Evolutionary conservation across 1,284 basidiomycete genomes (phyloP), one percentile per base, ranked within the genome.

Genomic region (Melampsora larici-populina): DNA sequence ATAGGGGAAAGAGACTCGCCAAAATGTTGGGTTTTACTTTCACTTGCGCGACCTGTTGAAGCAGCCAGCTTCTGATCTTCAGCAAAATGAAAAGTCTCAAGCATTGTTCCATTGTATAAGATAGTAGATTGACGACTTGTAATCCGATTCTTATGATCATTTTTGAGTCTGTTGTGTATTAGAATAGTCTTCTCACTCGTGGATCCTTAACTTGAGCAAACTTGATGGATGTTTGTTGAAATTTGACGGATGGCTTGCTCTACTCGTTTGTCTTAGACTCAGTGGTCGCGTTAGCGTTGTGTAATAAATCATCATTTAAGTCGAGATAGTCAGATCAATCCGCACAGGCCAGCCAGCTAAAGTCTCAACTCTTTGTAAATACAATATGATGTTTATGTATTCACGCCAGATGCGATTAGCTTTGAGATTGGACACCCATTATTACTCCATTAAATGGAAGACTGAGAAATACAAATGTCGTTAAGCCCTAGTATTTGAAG

Each of bases 21-120:
- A 26, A 48, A 69, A 58, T 18, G 36, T 7, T 36, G 18, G 18
- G 31, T 64, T 70, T 77, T 69, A 24, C 48, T 48, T 9, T 63
- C 60, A 48, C 62, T 69, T 46, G 51, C 31, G 13, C 75, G 75
- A 64, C 62, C 62, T 24, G 51, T 62, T 9, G 9, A 36, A 18
- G 51, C 60, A 86, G 87, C 70, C 87, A 91, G 90, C 77, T 86
- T 88, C 83, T 91, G 91, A 83, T 92, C 92, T 80, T 87, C 89
- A 63, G 89, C 88, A n/a, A 93, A 88, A 83, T 93, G 88, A 63
- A 93, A 90, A 78, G 91, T 90, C 81, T 94, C 92, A 9, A 93
- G 89, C 67, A 92, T 90, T 87, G 93, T 89, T 9, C 91, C 92
- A 81, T 91, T 93, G 82, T 92, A 90, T 18, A 94, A 87, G 15